A percentile compares a stretch with the other conserved stretches of the same genome.
phyloP scores from a whole-genome alignment of 192 early-diverging fungal genomes.

The Coemansia sp. region DNA sequence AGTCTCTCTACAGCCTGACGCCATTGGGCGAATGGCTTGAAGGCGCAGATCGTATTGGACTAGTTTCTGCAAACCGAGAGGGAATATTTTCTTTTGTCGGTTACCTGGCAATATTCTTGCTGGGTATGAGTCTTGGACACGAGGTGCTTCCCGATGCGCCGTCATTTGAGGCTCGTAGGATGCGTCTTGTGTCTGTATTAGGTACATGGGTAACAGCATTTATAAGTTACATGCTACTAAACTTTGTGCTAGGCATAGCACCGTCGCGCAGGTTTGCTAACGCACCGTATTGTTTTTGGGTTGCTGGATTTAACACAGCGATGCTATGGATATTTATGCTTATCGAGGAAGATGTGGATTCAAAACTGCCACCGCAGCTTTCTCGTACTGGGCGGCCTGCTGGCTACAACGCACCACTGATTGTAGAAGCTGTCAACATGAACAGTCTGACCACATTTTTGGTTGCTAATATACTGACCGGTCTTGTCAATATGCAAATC shows the following conservation, averaged over 20 bases:
- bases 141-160: conserved; percentile 56
- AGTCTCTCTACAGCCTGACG: conserved; percentile 55
- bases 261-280: conserved; percentile 78
- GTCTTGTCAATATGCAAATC: conserved; percentile 74
- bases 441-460: conserved; percentile 86
- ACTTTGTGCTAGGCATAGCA: conserved; percentile 57
- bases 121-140: conserved; percentile 72
- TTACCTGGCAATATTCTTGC: conserved; percentile 78
- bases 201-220: conserved; percentile 44
- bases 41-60: conserved; percentile 64
- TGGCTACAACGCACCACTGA: conserved; percentile 56
- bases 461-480: conserved; percentile 86
- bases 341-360: conserved; percentile 60
- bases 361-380: conserved; percentile 48
- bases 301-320: conserved; percentile 65
- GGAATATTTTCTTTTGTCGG: conserved; percentile 84
- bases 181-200: conserved; percentile 55
- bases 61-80: conserved; percentile 87
- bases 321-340: conserved; percentile 63
- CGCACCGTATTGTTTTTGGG: conserved; percentile 76
- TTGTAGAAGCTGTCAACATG: conserved; percentile 70
- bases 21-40: conserved; percentile 75
- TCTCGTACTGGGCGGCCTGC: conserved; percentile 36
- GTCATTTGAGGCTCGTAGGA: conserved; percentile 42
- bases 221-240: conserved; percentile 52